These are phyloP conservation scores for Hanseniaspora uvarum DNA, from an alignment of 1,139 yeast species.

Conservation along the genomic window DNA sequence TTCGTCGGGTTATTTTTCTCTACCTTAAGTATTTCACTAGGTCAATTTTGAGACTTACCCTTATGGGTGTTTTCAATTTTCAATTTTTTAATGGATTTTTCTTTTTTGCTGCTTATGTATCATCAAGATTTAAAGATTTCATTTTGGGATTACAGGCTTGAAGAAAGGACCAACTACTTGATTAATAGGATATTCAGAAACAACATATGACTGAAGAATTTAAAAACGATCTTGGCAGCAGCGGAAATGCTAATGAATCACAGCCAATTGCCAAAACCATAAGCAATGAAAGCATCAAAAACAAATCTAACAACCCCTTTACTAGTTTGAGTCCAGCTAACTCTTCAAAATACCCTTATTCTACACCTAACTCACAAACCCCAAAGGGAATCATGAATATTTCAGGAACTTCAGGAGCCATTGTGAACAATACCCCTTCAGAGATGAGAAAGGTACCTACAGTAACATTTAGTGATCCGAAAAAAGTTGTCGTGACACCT, in stretches of 20 bases:
- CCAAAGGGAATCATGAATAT: conserved; percentile 32
- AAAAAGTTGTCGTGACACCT: conserved; percentile 18
- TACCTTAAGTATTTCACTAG: too few relatives aligned
- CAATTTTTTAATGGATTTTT: too few relatives aligned
- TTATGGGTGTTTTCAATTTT: too few relatives aligned
- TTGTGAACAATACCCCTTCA: conserved; percentile 30
- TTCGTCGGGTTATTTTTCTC: too few relatives aligned
- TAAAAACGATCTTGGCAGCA: neutral
- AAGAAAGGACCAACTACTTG: too few relatives aligned
- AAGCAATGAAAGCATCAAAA: conserved; percentile 1
- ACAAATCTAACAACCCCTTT: neutral
- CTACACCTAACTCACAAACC: neutral
- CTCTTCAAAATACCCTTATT: conserved; percentile 14
- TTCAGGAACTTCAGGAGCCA: conserved; percentile 32
- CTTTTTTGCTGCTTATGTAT: too few relatives aligned
- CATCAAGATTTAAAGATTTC: too few relatives aligned
- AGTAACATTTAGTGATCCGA: conserved; percentile 31
- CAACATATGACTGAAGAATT: neutral
- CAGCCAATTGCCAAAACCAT: neutral
- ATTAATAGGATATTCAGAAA: neutral
- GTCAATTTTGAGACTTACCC: too few relatives aligned
- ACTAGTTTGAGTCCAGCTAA: conserved; percentile 8
- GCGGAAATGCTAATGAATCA: conserved; percentile 7
- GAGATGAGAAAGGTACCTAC: conserved; percentile 31
- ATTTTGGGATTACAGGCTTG: neutral